Percentiles rank a stretch among this genome's conserved stretches.
Conservation (phyloP, 495 filamentous ascomycete species). For the Penicillium argentinense region DNA sequence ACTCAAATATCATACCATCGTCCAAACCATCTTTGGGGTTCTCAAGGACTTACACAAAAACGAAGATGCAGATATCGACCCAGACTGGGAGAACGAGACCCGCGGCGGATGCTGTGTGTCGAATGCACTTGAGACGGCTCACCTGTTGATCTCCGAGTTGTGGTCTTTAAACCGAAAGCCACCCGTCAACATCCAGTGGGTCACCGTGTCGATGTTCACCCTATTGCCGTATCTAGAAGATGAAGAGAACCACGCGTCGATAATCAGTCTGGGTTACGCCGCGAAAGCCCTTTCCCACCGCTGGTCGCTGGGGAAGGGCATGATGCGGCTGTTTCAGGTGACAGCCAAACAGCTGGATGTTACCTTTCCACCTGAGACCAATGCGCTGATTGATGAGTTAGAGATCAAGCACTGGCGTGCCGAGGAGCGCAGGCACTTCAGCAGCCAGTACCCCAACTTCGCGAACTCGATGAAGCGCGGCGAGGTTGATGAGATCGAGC, state of each 20-base stretch:
- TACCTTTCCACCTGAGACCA: slow-evolving; percentile 27
- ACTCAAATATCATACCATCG: slow-evolving; percentile 12
- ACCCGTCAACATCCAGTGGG: slow-evolving; percentile 25
- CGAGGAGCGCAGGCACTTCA: slow-evolving; percentile 22
- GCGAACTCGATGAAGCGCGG: slow-evolving; percentile 9
- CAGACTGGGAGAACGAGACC: background rate
- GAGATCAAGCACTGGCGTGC: slow-evolving; percentile 22
- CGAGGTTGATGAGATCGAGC: slow-evolving; percentile 9
- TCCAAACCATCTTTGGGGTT: slow-evolving; percentile 10
- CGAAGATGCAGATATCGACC: background rate
- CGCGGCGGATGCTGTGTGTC: slow-evolving; percentile 3
- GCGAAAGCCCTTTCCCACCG: slow-evolving; percentile 26
- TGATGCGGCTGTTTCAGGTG: slow-evolving; percentile 35
- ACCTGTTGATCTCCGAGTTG: slow-evolving; percentile 2
- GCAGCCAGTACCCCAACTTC: slow-evolving; percentile 37
- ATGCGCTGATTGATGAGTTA: slow-evolving; percentile 30
- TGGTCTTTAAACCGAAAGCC: slow-evolving; percentile 8
- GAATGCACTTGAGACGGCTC: background rate
- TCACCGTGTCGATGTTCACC: slow-evolving; percentile 28
- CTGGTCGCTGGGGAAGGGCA: slow-evolving; percentile 32
- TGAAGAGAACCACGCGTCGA: slow-evolving; percentile 22
- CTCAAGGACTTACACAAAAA: slow-evolving; percentile 1
- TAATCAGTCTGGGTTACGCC: slow-evolving; percentile 27
- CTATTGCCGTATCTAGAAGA: slow-evolving; percentile 30
- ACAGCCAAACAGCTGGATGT: slow-evolving; percentile 28